Conservation (phyloP, 768 basidiomycete species). For the Boletus edulis region DNA sequence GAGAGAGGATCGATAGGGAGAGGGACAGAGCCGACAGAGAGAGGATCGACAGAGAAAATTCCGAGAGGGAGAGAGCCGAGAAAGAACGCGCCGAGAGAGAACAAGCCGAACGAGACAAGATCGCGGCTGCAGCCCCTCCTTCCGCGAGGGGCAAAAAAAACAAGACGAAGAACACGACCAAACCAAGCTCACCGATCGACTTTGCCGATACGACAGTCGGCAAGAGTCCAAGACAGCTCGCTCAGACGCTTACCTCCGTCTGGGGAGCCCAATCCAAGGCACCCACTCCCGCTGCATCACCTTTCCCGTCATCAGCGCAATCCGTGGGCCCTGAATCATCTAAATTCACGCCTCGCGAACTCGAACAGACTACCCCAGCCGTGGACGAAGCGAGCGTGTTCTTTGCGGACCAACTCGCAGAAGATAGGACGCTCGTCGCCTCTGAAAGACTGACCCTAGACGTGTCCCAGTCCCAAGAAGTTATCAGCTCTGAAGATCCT, state of each 20-base stretch:
- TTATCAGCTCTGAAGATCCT: background rate
- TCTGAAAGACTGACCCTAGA: constrained; percentile 13
- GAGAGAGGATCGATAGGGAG: constrained; percentile 3
- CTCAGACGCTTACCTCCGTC: constrained; percentile 43
- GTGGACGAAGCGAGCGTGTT: constrained; percentile 10
- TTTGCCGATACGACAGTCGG: constrained; percentile 36
- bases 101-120: constrained; percentile 11
- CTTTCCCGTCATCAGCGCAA: constrained; percentile 19
- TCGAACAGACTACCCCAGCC: constrained; percentile 10
- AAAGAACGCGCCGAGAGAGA: constrained; percentile 9
- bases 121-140: background rate
- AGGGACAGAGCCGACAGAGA: background rate
- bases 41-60: constrained; percentile 1
- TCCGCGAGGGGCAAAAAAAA: constrained; percentile 14
- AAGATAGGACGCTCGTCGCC: background rate
- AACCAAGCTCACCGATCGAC: constrained; percentile 31
- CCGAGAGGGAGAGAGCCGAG: constrained; percentile 2
- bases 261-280: constrained; percentile 43
- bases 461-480: constrained; percentile 4
- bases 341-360: constrained; percentile 1
- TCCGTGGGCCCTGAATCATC: constrained; percentile 20
- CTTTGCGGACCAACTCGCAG: background rate
- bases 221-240: constrained; percentile 39
- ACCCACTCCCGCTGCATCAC: constrained; percentile 29
- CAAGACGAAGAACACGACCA: constrained; percentile 24